A percentile compares a stretch with the other conserved stretches of the same genome.
These are phyloP conservation scores for Piper longum DNA, from an alignment of 164 flowering plant genomes.

Conservation along the genomic window DNA sequence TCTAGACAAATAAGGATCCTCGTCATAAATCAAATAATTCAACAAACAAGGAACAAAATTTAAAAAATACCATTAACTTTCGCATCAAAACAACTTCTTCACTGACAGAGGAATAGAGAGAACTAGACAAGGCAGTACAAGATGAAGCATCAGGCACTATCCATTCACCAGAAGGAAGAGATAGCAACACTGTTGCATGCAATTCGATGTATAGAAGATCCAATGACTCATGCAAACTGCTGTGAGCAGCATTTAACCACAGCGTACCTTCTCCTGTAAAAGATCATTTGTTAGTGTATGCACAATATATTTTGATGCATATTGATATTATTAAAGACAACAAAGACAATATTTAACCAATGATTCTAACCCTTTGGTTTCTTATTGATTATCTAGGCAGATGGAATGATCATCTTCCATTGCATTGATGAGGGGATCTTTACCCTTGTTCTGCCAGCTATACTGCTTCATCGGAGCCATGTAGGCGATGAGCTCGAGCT, in stretches of 20 bases:
- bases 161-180: constrained; percentile 85
- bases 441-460: no score
- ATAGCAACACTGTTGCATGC: constrained; percentile 79
- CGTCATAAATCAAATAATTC: not conserved
- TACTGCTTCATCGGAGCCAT: no score
- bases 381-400: no score
- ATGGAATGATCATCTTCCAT: no score
- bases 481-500: no score
- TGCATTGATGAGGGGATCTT: no score
- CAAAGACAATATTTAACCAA: not conserved
- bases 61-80: constrained; percentile 51
- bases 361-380: not conserved
- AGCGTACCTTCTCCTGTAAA: constrained; percentile 48
- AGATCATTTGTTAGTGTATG: not conserved
- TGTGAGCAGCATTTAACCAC: constrained; percentile 52
- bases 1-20: not conserved
- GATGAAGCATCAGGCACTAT: constrained; percentile 74
- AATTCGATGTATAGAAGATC: constrained; percentile 60
- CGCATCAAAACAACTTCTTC: constrained; percentile 68
- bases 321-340: no score
- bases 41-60: not conserved
- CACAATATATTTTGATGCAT: no score
- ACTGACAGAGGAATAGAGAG: constrained; percentile 75
- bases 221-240: constrained; percentile 26
- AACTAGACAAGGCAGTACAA: constrained; percentile 77